Evolutionary conservation across 805 yeast species (phyloP), one percentile per base, ranked within the genome.

Genomic region (Saturnispora quitensis): DNA sequence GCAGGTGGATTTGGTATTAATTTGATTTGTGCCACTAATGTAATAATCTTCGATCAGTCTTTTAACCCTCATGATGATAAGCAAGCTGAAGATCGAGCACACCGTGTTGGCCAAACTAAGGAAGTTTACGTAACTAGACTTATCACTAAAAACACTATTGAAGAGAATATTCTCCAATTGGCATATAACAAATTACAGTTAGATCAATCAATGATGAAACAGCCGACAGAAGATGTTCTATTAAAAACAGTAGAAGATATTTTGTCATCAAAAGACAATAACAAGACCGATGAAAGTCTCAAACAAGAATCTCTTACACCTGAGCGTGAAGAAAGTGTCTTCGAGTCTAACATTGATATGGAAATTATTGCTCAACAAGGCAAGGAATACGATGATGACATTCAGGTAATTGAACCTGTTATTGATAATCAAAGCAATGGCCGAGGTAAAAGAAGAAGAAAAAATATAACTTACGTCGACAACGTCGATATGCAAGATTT

Each of bases 1-100:
- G 98, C 99, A 0, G 99, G 99, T 64, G 99, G 99, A 1, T 93
- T 93, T 69, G 99, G 99, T 53, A 93, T 93, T 68, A 93, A 93
- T 63, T 75, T 93, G 60, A 93, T 95, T 1, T 93, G 96, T 63
- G 98, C 99, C 7, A 91, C 89, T 64, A 81, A 84, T 55, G 99
- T 93, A 2, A 75, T 93, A 50, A 86, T 93, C 33, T 90, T 83
- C 63, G 99, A 93, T 65, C 91, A 89, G 65, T 84, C 95, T 48
- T 93, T 93, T 72, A 93, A 93, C 63, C 99, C 99, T 0, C 99
- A 93, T 67, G 99, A 93, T 66, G 99, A 93, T 64, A 86, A 86
- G 63, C 99, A 93, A 70, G 99, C 99, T 2, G 98, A 95, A 65
- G 99, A 93, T 67, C 80, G 99, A 64, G 96, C 98, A 0, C 99